These are phyloP conservation scores for Cronartium quercuum DNA, from an alignment of 1,284 basidiomycete genomes.

Conservation along the genomic window DNA sequence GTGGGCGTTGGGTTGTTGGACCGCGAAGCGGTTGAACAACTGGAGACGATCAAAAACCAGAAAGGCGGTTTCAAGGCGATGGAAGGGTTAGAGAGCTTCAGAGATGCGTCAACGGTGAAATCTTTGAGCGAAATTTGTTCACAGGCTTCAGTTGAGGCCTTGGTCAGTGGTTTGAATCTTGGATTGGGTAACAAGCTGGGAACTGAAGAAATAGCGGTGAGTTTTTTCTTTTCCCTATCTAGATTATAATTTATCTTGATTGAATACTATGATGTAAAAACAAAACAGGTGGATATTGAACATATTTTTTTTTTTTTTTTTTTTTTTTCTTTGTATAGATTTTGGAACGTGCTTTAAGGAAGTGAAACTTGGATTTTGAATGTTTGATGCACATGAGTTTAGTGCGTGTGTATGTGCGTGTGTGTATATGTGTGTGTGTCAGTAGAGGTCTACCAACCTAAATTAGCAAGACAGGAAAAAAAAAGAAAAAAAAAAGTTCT, in stretches of 20 bases:
- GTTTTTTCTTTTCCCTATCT: background rate
- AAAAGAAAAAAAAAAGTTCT: too few species aligned
- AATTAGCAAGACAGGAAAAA: too few species aligned
- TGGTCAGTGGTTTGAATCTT: constrained; percentile 29
- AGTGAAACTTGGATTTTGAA: background rate
- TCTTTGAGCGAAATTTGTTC: background rate
- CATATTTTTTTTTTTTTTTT: background rate
- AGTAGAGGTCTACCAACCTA: too few species aligned
- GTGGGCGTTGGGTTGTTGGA: constrained; percentile 10
- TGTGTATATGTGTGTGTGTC: too few species aligned
- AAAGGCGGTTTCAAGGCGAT: constrained; percentile 3
- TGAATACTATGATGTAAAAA: background rate
- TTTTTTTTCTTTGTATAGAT: background rate
- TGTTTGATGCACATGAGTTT: too few species aligned
- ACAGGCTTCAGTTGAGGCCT: background rate
- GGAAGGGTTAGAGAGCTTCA: background rate
- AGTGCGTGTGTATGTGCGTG: too few species aligned
- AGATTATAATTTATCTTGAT: background rate
- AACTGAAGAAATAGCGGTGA: constrained; percentile 25
- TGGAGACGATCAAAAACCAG: constrained; percentile 17
- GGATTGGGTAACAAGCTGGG: constrained; percentile 25
- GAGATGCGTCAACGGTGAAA: background rate
- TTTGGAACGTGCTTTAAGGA: background rate
- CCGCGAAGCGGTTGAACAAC: background rate
- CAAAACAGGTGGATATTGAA: background rate